Conservation (phyloP, 768 basidiomycete genomes). For the Russula compacta region DNA sequence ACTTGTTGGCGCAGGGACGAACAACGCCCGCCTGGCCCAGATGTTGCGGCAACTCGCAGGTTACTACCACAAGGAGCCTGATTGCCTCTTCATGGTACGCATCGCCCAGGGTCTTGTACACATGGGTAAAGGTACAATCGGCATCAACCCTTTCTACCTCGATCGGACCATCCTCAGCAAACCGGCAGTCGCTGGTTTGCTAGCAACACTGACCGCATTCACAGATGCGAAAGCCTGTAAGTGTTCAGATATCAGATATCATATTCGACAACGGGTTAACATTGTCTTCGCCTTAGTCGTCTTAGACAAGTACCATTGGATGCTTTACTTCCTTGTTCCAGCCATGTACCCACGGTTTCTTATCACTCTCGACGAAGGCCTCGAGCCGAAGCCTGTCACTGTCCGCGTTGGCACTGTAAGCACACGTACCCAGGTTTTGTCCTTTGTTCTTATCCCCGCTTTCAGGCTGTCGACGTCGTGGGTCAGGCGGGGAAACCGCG, state of each 20-base stretch:
- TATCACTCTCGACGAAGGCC: slow-evolving; percentile 91
- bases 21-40: slow-evolving; percentile 94
- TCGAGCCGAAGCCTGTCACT: slow-evolving; percentile 77
- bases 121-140: slow-evolving; percentile 99
- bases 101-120: slow-evolving; percentile 96
- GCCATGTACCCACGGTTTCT: slow-evolving; percentile 99
- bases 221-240: slow-evolving; percentile 90
- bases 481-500: slow-evolving; percentile 96
- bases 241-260: slow-evolving; percentile 27
- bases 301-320: slow-evolving; percentile 96
- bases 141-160: slow-evolving; percentile 92
- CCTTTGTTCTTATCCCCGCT: slow-evolving; percentile 2
- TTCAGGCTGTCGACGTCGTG: slow-evolving; percentile 89
- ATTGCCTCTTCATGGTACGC: slow-evolving; percentile 93
- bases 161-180: slow-evolving; percentile 87
- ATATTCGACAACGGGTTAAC: not conserved
- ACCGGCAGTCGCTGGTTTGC: slow-evolving; percentile 79
- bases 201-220: slow-evolving; percentile 85
- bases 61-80: slow-evolving; percentile 97
- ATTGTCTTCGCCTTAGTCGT: slow-evolving; percentile 47
- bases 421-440: not conserved
- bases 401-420: slow-evolving; percentile 88
- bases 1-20: slow-evolving; percentile 95
- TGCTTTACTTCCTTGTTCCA: slow-evolving; percentile 91
- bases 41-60: slow-evolving; percentile 95